Conservation (phyloP, 2,329 filamentous ascomycete species). For the Fusarium sp. region DNA sequence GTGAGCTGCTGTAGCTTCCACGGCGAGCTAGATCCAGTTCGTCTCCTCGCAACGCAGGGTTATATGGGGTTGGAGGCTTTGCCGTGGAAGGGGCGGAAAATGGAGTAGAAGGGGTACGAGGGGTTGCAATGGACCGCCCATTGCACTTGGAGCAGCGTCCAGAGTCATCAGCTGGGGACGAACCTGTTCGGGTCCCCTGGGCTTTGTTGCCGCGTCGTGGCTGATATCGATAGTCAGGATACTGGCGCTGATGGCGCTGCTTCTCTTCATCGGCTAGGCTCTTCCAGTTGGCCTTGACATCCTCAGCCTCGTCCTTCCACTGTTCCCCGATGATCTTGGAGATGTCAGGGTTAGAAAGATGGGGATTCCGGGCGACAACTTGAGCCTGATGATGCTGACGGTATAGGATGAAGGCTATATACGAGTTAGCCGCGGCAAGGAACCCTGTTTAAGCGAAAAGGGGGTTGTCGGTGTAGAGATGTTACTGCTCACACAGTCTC, state of each 20-base stretch:
- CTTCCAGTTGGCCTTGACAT: slow-evolving; percentile 89
- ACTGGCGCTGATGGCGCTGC: slow-evolving; percentile 85
- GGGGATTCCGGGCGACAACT: slow-evolving; percentile 86
- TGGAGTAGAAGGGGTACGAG: slow-evolving; percentile 68
- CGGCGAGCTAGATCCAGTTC: slow-evolving; percentile 44
- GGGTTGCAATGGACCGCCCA: slow-evolving; percentile 73
- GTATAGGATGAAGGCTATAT: slow-evolving; percentile 94
- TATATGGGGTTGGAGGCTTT: slow-evolving; percentile 41
- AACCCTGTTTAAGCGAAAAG: neutral
- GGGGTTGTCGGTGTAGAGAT: neutral
- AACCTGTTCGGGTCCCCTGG: slow-evolving; percentile 48
- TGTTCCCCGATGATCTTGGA: slow-evolving; percentile 96
- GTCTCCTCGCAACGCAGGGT: slow-evolving; percentile 34
- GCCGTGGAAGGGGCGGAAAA: slow-evolving; percentile 53
- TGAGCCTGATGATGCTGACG: slow-evolving; percentile 90
- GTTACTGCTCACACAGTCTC: slow-evolving; percentile 15
- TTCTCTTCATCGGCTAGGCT: slow-evolving; percentile 93
- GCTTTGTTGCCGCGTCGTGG: slow-evolving; percentile 72
- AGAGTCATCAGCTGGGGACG: slow-evolving; percentile 61
- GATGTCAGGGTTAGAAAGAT: slow-evolving; percentile 93
- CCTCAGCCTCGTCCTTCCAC: slow-evolving; percentile 83
- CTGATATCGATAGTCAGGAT: slow-evolving; percentile 95
- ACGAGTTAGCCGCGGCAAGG: slow-evolving; percentile 40
- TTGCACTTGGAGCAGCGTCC: slow-evolving; percentile 78
- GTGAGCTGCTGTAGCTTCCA: slow-evolving; percentile 45